Evolutionary conservation across 1,139 yeast species (phyloP).

Genomic region (Suhomyces chickasaworum): DNA sequence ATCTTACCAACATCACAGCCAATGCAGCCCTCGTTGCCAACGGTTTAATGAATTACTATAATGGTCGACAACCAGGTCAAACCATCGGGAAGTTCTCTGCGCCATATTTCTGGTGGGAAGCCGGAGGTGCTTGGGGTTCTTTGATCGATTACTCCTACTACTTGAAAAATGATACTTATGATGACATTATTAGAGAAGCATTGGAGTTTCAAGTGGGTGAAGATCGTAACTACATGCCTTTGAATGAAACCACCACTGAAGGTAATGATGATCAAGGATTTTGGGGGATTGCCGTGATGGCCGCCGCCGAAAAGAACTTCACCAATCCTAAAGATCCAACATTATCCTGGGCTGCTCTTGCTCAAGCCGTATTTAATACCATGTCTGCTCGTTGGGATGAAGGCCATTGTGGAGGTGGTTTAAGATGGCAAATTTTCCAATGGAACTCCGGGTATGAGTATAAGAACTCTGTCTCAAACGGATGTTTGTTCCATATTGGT

Average conservation of each 20-base stretch:
- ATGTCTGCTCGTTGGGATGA: conserved; percentile 78
- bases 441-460: conserved; percentile 78
- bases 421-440: conserved; percentile 83
- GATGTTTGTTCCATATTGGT: conserved; percentile 73
- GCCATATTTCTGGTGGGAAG: conserved; percentile 95
- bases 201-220: conserved; percentile 67
- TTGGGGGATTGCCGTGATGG: conserved; percentile 85
- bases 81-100: conserved; percentile 72
- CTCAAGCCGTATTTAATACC: conserved; percentile 76
- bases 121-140: conserved; percentile 86
- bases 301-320: conserved; percentile 81
- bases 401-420: conserved; percentile 67
- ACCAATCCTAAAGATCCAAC: conserved; percentile 52
- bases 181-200: conserved; percentile 56
- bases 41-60: conserved; percentile 75
- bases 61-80: conserved; percentile 66
- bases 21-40: conserved; percentile 60
- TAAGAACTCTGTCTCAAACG: conserved; percentile 79
- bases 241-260: conserved; percentile 73
- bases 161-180: conserved; percentile 64
- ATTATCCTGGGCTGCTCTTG: conserved; percentile 59
- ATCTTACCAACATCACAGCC: conserved; percentile 37
- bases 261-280: conserved; percentile 94
- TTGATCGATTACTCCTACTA: conserved; percentile 66
- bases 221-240: conserved; percentile 70